Base-by-base conservation (phyloP, 805 yeast genomes). In the Brettanomyces nanus region DNA sequence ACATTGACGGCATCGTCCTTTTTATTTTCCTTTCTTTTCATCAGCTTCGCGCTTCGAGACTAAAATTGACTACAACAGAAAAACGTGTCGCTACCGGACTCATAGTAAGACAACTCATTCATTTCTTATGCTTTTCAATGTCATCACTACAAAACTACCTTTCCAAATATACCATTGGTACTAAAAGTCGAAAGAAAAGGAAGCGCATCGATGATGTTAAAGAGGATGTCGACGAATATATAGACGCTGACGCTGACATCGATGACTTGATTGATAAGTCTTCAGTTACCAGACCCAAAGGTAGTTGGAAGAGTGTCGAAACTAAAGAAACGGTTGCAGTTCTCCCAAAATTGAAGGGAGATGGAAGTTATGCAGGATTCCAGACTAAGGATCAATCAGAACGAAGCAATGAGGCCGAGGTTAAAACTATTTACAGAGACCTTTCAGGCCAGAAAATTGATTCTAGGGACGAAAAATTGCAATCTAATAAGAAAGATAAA, bases 351-450 rank as follows among this genome's bases (percentile, higher is more conserved):
- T 14, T 39, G 33, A 44, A 45, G 51, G 37, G 45, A 13, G 52
- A 51, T 33, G 56, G 55, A 10, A 45, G 52, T 6, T 39, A 40
- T 30, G 54, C 53, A 2, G 78, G 79, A 4, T 51, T 73, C 15
- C 75, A 71, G 43, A 65, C 75, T 1, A 71, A 66, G 3, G 66
- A 57, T 4, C 59, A 68, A 35, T 63, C 71, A 6, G 59, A 61
- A 15, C 9, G 22, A 29, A 30, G 44, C 42, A n/a, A 44, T 33
- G 5, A 35, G 4, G 13, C 30, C 5, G 17, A 15, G 54, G 58
- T 31, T 9, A 33, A 45, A 29, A 76, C 82, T 0, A 62, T 75
- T 0, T 72, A 70, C 48, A 69, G 92, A 64, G 90, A 83, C 51
- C 59, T 70, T 2, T 51, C 67, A 1, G 94, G 94, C 14, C 60